Conservation (phyloP, 2,329 filamentous ascomycete species). For the Piedraia hortae region DNA sequence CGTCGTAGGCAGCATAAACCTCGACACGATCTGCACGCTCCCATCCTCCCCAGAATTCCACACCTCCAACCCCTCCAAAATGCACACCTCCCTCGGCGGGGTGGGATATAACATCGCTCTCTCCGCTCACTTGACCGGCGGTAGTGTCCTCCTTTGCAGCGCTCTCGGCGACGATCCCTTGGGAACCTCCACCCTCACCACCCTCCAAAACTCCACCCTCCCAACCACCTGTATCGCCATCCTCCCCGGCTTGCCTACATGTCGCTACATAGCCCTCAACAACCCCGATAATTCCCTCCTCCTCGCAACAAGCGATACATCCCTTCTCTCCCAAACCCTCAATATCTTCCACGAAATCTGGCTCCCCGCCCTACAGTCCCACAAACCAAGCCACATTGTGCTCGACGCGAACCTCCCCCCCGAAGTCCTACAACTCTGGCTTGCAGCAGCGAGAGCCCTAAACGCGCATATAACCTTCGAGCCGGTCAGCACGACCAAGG, state of each 20-base stretch:
- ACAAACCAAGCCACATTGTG: constrained; percentile 47
- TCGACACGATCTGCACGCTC: constrained; percentile 51
- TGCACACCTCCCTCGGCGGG: constrained; percentile 62
- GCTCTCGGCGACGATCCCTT: constrained; percentile 55
- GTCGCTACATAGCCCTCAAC: constrained; percentile 80
- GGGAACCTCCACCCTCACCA: constrained; percentile 42
- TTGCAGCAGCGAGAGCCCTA: constrained; percentile 29
- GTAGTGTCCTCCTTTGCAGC: constrained; percentile 45
- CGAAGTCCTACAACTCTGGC: constrained; percentile 36
- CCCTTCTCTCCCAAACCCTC: constrained; percentile 32
- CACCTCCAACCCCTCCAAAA: constrained; percentile 65
- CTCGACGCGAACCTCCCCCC: constrained; percentile 70
- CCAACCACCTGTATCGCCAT: constrained; percentile 32
- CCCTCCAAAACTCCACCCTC: constrained; percentile 36
- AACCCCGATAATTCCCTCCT: constrained; percentile 56
- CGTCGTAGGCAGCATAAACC: constrained; percentile 68
- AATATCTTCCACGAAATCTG: constrained; percentile 24
- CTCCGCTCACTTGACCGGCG: constrained; percentile 44
- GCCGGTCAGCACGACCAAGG: constrained; percentile 65
- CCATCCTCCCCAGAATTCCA: constrained; percentile 26
- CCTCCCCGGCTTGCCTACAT: constrained; percentile 33
- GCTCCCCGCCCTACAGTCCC: constrained; percentile 28
- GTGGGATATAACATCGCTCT: constrained; percentile 81
- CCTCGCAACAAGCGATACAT: constrained; percentile 92
- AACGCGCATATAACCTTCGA: constrained; percentile 47